Evolutionary conservation across 2,329 filamentous ascomycete genomes (phyloP), one percentile per base, ranked within the genome.

Genomic region (Cladosporium halotolerans): DNA sequence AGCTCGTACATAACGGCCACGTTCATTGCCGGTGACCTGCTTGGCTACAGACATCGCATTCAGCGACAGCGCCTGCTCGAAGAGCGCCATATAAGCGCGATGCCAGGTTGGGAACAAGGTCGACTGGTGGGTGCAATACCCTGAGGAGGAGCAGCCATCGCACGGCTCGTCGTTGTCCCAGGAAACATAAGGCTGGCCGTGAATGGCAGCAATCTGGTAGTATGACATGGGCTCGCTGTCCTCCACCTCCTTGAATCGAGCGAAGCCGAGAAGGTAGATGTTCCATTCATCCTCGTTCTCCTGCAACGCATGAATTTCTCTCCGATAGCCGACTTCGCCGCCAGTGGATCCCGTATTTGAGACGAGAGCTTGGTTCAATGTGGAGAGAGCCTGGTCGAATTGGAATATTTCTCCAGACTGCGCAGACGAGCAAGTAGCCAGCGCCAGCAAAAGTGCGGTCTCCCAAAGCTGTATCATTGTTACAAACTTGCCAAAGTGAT

Each of bases 101-200:
- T 60, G 58, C 58, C 58, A 58, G 9, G 54, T 47, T 8, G 56
- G 58, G 48, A 60, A 60, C 4, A 60, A 54, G 19, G 54, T 48
- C 31, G 56, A 58, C 14, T 46, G 31, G 45, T 60, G 58, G n/a
- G 56, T 54, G 48, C 58, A 60, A 50, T 57, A 60, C 9, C 58
- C 57, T 4, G 38, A 18, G 54, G 76, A 44, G 9, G 34, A 32
- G 45, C 48, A 51, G 32, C 28, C 49, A 11, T 36, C 18, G 14
- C 51, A 57, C 28, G 55, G 42, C 5, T 32, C 55, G 23, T 55
- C 52, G 47, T 57, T 54, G 47, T 58, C 55, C 54, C 54, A 60
- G 8, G 38, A 31, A 16, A 53, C 44, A 31, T 54, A 57, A 9
- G 58, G 58, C 36, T 53, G 47, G 10, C 58, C 56, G 36, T 60